Evolutionary conservation across 2,329 filamentous ascomycete genomes (phyloP).

Genomic region (Beauveria varroae): DNA sequence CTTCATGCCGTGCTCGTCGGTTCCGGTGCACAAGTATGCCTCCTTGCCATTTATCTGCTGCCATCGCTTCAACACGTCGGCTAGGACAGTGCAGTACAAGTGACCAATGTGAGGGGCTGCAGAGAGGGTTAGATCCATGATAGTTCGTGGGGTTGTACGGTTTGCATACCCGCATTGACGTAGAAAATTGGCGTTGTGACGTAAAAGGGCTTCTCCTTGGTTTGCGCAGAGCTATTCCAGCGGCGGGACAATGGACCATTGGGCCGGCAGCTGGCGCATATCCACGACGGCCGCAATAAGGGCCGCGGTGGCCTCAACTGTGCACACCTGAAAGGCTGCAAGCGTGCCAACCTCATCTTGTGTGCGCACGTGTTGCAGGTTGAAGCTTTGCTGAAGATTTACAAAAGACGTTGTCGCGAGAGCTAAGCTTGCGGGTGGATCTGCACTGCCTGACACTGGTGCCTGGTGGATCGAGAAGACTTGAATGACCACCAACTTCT

Average conservation of each 20-base stretch:
- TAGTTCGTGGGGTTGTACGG: background rate
- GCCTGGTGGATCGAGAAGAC: background rate
- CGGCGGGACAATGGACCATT: constrained; percentile 17
- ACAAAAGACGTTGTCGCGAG: background rate
- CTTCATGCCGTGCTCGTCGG: constrained; percentile 97
- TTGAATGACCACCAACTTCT: background rate
- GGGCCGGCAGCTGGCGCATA: constrained; percentile 22
- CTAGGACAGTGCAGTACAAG: constrained; percentile 84
- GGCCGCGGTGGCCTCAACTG: constrained; percentile 17
- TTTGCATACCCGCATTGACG: constrained; percentile 73
- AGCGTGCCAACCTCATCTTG: constrained; percentile 23
- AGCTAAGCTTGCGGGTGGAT: background rate
- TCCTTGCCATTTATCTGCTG: constrained; percentile 63
- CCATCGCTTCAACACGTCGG: constrained; percentile 91
- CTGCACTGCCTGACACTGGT: background rate
- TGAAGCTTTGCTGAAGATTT: background rate
- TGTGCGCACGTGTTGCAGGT: background rate
- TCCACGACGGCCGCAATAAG: constrained; percentile 17
- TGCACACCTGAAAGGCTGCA: constrained; percentile 20
- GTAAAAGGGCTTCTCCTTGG: constrained; percentile 71
- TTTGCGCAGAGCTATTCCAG: constrained; percentile 22
- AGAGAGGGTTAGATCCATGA: constrained; percentile 9
- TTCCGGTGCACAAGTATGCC: constrained; percentile 79
- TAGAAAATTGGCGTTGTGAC: constrained; percentile 97
- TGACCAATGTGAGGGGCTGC: constrained; percentile 89